Evolutionary conservation across 495 filamentous ascomycete species (phyloP).

Genomic region (Stereocaulon alpinum): DNA sequence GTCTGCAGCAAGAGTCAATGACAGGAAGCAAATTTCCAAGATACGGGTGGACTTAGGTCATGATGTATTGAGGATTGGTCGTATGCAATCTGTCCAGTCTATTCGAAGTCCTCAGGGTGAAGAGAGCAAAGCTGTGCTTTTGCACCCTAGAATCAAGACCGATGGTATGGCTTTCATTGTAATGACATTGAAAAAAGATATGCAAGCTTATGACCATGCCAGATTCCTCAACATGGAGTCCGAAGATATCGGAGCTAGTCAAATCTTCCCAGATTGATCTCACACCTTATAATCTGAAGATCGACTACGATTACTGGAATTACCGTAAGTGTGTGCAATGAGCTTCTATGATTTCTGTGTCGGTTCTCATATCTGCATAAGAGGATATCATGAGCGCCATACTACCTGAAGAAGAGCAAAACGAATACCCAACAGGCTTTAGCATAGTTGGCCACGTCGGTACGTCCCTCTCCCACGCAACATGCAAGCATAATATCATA

Average conservation of each 20-base stretch:
- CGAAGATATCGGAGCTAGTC: constrained; percentile 56
- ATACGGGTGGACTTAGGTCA: constrained; percentile 51
- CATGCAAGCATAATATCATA: background rate
- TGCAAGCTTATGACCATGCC: background rate
- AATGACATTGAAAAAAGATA: background rate
- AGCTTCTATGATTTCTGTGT: background rate
- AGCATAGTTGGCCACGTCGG: constrained; percentile 79
- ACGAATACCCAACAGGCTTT: constrained; percentile 74
- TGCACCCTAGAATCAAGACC: constrained; percentile 56
- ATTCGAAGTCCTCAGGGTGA: constrained; percentile 33
- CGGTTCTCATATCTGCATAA: constrained; percentile 24
- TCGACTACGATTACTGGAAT: constrained; percentile 80
- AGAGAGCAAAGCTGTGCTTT: constrained; percentile 60
- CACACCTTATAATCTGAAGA: constrained; percentile 58
- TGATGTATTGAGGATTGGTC: constrained; percentile 51
- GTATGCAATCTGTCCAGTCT: constrained; percentile 45
- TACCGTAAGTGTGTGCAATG: constrained; percentile 47
- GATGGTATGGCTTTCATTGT: constrained; percentile 42
- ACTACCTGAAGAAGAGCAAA: constrained; percentile 56
- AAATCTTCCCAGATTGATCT: constrained; percentile 53
- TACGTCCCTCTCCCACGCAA: constrained; percentile 28
- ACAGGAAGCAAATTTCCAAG: constrained; percentile 57
- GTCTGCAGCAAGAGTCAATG: constrained; percentile 67
- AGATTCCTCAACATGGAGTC: constrained; percentile 69
- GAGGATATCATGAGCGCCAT: constrained; percentile 75